Evolutionary conservation across 345 rosid species (phyloP).

Genomic region (Syzygium aromaticum): DNA sequence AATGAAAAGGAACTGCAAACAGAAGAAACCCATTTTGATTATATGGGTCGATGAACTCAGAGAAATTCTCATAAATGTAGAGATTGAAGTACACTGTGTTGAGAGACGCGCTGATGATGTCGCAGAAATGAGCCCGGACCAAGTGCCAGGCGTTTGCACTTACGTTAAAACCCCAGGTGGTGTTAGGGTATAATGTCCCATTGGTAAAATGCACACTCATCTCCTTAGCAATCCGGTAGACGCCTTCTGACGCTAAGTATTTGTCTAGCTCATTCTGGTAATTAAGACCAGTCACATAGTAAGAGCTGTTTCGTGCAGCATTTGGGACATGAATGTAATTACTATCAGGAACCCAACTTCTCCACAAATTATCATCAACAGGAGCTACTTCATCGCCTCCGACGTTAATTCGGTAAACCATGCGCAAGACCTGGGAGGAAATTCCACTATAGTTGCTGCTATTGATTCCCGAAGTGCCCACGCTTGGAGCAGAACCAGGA

Average conservation of each 20-base stretch:
- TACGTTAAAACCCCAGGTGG: conserved; percentile 43
- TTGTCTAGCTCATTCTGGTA: not conserved
- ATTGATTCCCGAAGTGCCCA: not conserved
- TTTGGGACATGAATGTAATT: not conserved
- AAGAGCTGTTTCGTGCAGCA: accelerated
- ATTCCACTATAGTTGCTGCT: not conserved
- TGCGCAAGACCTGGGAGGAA: conserved; percentile 15
- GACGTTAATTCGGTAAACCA: conserved; percentile 28
- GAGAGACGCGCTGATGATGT: conserved; percentile 3
- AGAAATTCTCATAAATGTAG: conserved; percentile 17
- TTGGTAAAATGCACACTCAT: not conserved
- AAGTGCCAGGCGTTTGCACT: conserved; percentile 23
- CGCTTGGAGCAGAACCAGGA: not conserved
- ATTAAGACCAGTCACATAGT: accelerated
- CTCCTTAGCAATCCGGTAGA: conserved; percentile 33
- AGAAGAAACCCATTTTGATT: accelerated
- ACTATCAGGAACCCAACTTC: conserved; percentile 37
- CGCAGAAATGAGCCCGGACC: conserved; percentile 52
- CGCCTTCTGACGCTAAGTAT: conserved; percentile 12
- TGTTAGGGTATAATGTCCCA: not conserved
- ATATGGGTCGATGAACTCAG: conserved; percentile 10
- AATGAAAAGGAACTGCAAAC: conserved; percentile 21
- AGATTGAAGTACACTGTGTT: conserved; percentile 16
- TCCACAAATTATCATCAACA: conserved; percentile 22
- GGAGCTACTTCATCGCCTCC: conserved; percentile 26